These are phyloP conservation scores for Saccharomycopsis fodiens DNA, from an alignment of 805 yeast species.

Conservation along the genomic window DNA sequence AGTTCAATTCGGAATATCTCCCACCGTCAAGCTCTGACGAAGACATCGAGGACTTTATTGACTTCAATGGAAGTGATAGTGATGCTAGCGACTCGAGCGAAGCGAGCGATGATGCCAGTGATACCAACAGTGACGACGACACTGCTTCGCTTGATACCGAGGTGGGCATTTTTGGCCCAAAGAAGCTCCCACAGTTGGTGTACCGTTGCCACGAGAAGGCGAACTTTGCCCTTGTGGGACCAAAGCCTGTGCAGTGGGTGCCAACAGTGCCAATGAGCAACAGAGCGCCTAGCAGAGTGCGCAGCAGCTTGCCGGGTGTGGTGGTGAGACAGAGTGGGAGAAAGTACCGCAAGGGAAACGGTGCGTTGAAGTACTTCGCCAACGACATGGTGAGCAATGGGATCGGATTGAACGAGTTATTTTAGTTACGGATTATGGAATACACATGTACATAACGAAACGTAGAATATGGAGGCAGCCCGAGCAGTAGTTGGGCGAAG, in stretches of 20 bases:
- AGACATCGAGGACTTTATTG: conserved; percentile 10
- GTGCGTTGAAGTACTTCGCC: neutral
- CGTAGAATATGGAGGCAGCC: no score
- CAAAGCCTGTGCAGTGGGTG: neutral
- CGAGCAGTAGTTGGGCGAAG: no score
- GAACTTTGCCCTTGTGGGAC: conserved; percentile 5
- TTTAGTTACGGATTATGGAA: neutral
- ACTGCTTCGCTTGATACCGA: neutral
- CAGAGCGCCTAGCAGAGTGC: neutral
- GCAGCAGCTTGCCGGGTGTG: neutral
- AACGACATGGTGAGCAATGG: conserved; percentile 1
- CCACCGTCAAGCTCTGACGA: neutral
- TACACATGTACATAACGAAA: neutral
- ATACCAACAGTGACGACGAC: neutral
- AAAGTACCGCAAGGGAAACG: neutral
- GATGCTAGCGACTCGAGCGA: neutral
- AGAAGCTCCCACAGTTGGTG: neutral
- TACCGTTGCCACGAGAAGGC: conserved; percentile 14
- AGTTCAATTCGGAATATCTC: neutral
- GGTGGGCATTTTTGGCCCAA: conserved; percentile 1
- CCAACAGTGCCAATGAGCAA: neutral
- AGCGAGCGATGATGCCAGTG: no score
- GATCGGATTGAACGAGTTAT: conserved; percentile 4
- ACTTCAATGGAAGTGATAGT: neutral
- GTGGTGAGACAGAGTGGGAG: neutral